Evolutionary conservation across 305 asterid species (phyloP).

Genomic region (Solanum hybrid): DNA sequence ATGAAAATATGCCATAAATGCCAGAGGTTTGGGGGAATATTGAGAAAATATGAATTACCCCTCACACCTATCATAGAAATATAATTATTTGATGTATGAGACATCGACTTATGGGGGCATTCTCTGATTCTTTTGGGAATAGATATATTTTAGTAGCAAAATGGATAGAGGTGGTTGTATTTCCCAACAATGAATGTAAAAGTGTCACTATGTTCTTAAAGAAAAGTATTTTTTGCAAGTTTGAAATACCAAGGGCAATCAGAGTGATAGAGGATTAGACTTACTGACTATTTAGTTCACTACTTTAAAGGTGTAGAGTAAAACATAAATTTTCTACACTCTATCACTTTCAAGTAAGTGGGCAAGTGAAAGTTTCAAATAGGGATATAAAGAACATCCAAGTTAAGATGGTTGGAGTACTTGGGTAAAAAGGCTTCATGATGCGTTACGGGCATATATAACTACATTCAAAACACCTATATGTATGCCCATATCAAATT

Average conservation of each 20-base stretch:
- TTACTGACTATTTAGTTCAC: not conserved
- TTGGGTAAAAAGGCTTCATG: not conserved
- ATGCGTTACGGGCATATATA: not conserved
- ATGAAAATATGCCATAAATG: too few relatives aligned
- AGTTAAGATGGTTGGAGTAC: not conserved
- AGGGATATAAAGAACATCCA: not conserved
- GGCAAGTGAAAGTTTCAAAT: not conserved
- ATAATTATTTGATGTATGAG: not conserved
- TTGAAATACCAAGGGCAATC: not conserved
- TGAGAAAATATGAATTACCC: not conserved
- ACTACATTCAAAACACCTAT: not conserved
- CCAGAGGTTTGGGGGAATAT: not conserved
- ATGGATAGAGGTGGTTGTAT: not conserved
- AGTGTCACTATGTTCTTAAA: not conserved
- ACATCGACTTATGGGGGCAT: not conserved
- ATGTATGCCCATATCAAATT: not conserved
- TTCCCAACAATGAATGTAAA: not conserved
- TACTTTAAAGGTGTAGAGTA: not conserved
- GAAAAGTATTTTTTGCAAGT: not conserved
- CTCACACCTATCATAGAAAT: not conserved
- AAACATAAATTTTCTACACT: not conserved
- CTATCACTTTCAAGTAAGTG: not conserved
- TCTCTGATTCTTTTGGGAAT: not conserved
- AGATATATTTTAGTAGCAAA: not conserved
- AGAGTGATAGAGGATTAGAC: not conserved